These are phyloP conservation scores for Cercophora scortea DNA, from an alignment of 495 filamentous ascomycete species.

Conservation along the genomic window DNA sequence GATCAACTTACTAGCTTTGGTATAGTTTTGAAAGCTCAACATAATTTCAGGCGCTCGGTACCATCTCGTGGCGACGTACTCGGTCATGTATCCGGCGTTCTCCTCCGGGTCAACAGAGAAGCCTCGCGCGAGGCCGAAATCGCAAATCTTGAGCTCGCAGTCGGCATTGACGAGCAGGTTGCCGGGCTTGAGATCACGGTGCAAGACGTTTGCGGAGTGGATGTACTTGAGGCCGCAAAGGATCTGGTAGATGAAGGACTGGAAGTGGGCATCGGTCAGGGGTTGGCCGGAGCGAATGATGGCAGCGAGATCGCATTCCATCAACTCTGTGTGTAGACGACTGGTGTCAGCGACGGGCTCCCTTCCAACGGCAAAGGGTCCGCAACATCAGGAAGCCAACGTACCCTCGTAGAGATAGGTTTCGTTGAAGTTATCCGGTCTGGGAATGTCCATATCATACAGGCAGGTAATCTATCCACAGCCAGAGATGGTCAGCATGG, in stretches of 20 bases:
- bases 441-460: slow-evolving; percentile 98
- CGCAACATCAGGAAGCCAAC: slow-evolving; percentile 1
- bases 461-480: slow-evolving; percentile 82
- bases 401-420: slow-evolving; percentile 97
- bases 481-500: slow-evolving; percentile 4
- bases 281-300: slow-evolving; percentile 96
- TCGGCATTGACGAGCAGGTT: slow-evolving; percentile 97
- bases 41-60: slow-evolving; percentile 98
- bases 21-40: slow-evolving; percentile 99
- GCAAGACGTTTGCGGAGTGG: slow-evolving; percentile 94
- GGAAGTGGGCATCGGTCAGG: slow-evolving; percentile 92
- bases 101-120: slow-evolving; percentile 97
- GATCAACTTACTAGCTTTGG: slow-evolving; percentile 83
- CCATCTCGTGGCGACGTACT: slow-evolving; percentile 98
- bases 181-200: slow-evolving; percentile 93
- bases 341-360: too few relatives aligned
- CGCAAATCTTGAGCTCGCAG: slow-evolving; percentile 98
- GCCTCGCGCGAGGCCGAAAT: slow-evolving; percentile 92
- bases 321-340: slow-evolving; percentile 59
- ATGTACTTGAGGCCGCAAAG: slow-evolving; percentile 97
- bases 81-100: slow-evolving; percentile 98
- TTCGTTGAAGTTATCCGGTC: slow-evolving; percentile 98
- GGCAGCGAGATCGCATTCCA: slow-evolving; percentile 98
- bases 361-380: too few relatives aligned
- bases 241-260: slow-evolving; percentile 93